Percentiles rank a stretch among this genome's conserved stretches.
These are phyloP conservation scores for Lichina pygmaea DNA, from an alignment of 495 filamentous ascomycete genomes.

Conservation along the genomic window DNA sequence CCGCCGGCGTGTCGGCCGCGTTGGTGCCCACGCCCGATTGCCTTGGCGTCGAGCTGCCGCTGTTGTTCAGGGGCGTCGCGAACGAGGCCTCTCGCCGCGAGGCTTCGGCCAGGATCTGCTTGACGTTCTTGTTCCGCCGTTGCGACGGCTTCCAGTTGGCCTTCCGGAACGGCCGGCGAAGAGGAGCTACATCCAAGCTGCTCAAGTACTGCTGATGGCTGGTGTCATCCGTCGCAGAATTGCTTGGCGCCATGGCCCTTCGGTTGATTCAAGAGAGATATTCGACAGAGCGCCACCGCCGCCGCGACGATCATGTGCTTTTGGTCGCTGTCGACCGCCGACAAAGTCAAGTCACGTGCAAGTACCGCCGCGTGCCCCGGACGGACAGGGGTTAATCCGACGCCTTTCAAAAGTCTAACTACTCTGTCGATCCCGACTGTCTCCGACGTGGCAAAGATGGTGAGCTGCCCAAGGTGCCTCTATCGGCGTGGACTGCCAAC, in stretches of 20 bases:
- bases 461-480: too few relatives aligned
- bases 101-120: slow-evolving; percentile 81
- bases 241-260: slow-evolving; percentile 11
- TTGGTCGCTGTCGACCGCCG: too few relatives aligned
- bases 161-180: slow-evolving; percentile 70
- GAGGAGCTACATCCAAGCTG: slow-evolving; percentile 57
- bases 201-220: slow-evolving; percentile 41
- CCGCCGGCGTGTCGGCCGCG: slow-evolving; percentile 6
- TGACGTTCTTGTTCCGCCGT: slow-evolving; percentile 94
- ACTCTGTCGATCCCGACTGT: too few relatives aligned
- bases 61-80: slow-evolving; percentile 54
- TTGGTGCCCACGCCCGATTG: background rate
- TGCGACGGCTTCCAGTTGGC: slow-evolving; percentile 69
- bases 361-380: too few relatives aligned
- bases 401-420: too few relatives aligned
- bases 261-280: slow-evolving; percentile 17
- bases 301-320: too few relatives aligned
- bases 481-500: too few relatives aligned
- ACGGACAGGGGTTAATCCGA: too few relatives aligned
- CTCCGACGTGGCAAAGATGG: too few relatives aligned
- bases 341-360: too few relatives aligned
- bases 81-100: slow-evolving; percentile 59
- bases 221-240: slow-evolving; percentile 10
- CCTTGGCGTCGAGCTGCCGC: slow-evolving; percentile 44
- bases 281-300: background rate